A percentile compares a stretch with the other conserved stretches of the same genome.
Evolutionary conservation across 73 alveolate species (phyloP).

Genomic region (Tetrahymena borealis): DNA sequence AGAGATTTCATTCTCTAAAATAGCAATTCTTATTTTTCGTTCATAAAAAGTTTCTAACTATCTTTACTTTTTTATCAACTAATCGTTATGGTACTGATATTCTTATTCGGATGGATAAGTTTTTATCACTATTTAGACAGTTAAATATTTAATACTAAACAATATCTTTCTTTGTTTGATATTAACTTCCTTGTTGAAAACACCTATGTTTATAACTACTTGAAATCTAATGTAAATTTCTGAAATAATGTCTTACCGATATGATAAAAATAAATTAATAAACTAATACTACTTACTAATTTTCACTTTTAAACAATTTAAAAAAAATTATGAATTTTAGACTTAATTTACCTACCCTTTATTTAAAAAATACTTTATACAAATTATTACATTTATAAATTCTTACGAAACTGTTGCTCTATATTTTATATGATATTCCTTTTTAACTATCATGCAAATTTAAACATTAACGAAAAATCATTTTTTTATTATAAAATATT

Average conservation of each 20-base stretch:
- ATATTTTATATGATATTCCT: too few species aligned
- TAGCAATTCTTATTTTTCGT: not conserved
- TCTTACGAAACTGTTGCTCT: too few species aligned
- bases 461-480: too few species aligned
- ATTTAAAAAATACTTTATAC: too few species aligned
- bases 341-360: too few species aligned
- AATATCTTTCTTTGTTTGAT: not conserved
- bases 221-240: not conserved
- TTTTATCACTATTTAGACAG: not conserved
- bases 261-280: too few species aligned
- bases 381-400: too few species aligned
- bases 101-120: not conserved
- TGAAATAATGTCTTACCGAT: not conserved
- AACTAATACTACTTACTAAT: too few species aligned
- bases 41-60: not conserved
- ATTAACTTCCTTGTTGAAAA: not conserved
- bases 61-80: not conserved
- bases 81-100: not conserved
- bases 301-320: too few species aligned
- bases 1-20: not conserved
- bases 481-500: too few species aligned
- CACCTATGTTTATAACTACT: not conserved
- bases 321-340: too few species aligned
- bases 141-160: not conserved
- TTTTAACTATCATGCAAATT: too few species aligned